Base-by-base conservation (phyloP, 768 basidiomycete genomes). In the Inosperma sp. region DNA sequence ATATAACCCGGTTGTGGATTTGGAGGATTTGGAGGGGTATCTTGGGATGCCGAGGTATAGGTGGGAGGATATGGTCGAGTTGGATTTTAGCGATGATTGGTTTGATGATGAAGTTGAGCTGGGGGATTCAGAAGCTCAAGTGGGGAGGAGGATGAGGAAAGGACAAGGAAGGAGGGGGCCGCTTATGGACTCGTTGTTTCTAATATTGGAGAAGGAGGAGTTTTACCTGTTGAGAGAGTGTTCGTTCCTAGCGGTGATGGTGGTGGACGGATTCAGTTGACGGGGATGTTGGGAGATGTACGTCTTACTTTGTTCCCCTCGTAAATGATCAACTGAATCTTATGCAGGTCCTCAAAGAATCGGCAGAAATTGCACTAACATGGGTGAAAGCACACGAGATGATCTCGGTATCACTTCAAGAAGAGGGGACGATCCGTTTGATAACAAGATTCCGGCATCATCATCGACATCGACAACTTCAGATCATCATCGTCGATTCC, bases 161-260 rank as follows among this genome's bases (percentile, higher is more conserved):
- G n/a, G 82, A 84, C 59, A n/a, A 81, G 83, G 58, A 73, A 79
- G 49, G 70, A 83, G 0, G 92, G 92, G 0, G 76, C 94, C 21
- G 86, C 93, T 0, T 91, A 88, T 63, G 89, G 90, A 0, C 75
- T 93, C 19, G 89, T 92, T 14, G 90, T 92, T n/a, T 89, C 82
- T 57, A 89, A 90, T 2, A 82, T 85, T 68, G 89, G 90, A 4
- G 89, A 92, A 60, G 90, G 89, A 26, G 90, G 86, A 1, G 82
- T 90, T 48, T 60, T 94, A 23, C 85, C 90, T 1, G 87, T 95
- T 19, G 93, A 96, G 68, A 88, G 87, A 29, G 82, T 84, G 17
- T 74, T 78, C 4, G 73, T 93, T 2, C 91, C 92, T 10, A n/a
- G n/a, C n/a, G n/a, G n/a, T n/a, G n/a, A n/a, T n/a, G 93, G 92